A percentile compares a stretch with the other conserved stretches of the same genome.
Evolutionary conservation across 495 filamentous ascomycete genomes (phyloP).

Genomic region (Annulohypoxylon stygium): DNA sequence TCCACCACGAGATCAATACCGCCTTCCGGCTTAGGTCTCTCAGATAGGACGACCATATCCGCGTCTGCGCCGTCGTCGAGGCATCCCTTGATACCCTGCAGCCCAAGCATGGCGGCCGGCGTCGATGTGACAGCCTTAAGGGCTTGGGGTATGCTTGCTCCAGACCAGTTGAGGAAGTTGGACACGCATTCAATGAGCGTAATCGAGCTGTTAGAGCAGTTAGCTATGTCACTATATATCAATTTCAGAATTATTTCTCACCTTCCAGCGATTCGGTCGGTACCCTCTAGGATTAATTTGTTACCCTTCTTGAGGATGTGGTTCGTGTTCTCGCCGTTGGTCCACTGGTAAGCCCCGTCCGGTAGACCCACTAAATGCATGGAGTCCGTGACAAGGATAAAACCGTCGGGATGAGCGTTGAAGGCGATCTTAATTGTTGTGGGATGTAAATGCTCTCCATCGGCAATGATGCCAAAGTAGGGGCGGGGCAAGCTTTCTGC

Average conservation of each 20-base stretch:
- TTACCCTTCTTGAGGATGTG: conserved; percentile 72
- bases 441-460: conserved; percentile 76
- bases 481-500: conserved; percentile 63
- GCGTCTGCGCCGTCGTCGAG: conserved; percentile 80
- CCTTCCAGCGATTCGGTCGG: conserved; percentile 79
- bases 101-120: conserved; percentile 78
- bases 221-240: background rate
- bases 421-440: conserved; percentile 73
- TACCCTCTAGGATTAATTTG: conserved; percentile 75
- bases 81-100: conserved; percentile 74
- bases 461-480: conserved; percentile 74
- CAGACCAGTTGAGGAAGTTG: conserved; percentile 81
- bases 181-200: conserved; percentile 83
- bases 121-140: conserved; percentile 77
- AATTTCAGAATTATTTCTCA: conserved; percentile 40
- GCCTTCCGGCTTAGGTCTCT: conserved; percentile 61
- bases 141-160: conserved; percentile 71
- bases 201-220: conserved; percentile 64
- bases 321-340: conserved; percentile 75
- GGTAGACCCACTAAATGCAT: conserved; percentile 76
- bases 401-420: conserved; percentile 70
- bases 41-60: conserved; percentile 78
- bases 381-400: conserved; percentile 76
- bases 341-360: conserved; percentile 84
- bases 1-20: conserved; percentile 70